Percentiles rank a stretch among this genome's conserved stretches.
phyloP scores from a whole-genome alignment of 2,329 filamentous ascomycete species.

The Claviceps sp. region DNA sequence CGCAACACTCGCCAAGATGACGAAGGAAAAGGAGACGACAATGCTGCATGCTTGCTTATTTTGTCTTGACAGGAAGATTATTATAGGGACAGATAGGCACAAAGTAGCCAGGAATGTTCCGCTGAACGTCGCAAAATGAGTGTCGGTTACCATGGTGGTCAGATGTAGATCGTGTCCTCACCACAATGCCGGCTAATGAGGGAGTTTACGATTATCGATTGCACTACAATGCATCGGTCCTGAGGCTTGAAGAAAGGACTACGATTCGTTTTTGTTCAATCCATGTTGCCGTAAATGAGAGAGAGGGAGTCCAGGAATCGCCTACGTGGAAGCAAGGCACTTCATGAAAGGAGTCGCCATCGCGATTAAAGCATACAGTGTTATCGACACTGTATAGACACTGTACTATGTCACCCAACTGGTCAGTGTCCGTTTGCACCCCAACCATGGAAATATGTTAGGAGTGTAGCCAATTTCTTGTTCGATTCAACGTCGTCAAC shows the following conservation, averaged over 20 bases:
- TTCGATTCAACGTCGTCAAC: neutral
- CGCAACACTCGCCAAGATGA: conserved; percentile 10
- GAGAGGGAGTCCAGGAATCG: neutral
- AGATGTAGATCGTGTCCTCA: neutral
- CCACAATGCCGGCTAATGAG: neutral
- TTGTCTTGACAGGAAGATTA: conserved; percentile 2
- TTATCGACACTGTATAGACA: neutral
- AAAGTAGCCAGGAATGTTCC: conserved; percentile 2
- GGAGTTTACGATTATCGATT: neutral
- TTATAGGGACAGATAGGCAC: conserved; percentile 2
- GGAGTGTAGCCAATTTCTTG: neutral
- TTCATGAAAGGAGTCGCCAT: neutral
- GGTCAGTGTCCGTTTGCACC: too few species aligned
- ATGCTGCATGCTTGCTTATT: neutral
- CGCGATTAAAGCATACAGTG: neutral
- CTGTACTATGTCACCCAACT: neutral
- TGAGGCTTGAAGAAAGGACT: neutral
- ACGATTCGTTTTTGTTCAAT: neutral
- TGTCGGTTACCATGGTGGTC: neutral
- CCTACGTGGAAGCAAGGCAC: neutral
- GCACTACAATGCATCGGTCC: neutral
- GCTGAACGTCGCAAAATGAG: neutral
- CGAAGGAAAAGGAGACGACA: neutral
- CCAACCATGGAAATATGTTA: too few species aligned
- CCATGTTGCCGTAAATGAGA: neutral